Evolutionary conservation across 257 asterid genomes (phyloP), one percentile per base, ranked within the genome.

Genomic region (Scutellaria galericulata): DNA sequence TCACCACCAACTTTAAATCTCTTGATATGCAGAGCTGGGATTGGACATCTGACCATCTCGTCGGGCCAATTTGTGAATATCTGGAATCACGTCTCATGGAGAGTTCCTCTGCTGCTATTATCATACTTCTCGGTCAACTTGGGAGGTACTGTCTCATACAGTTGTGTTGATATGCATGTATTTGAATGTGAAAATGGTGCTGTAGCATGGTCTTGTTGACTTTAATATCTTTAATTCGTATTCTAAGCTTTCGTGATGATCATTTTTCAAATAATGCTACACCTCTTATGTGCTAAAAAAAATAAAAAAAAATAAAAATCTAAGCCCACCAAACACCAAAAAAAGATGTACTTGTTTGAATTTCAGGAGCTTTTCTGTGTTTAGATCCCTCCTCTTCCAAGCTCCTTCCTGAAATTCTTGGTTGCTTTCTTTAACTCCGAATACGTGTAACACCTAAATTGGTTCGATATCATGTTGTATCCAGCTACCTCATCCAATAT

Each of bases 81-180:
- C 58, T 83, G 83, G 95, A 88, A 66, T 78, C 88, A 6, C 76
- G 65, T 80, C 73, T 71, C 22, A 47, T 68, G 74, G 93, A 85
- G 73, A 66, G 78, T 53, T 72, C 79, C 40, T 82, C 86, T 68
- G 80, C 83, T 67, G 95, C 93, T 66, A 62, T 84, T 60, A 9
- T 83, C 74, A 47, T 84, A 68, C 93, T 89, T 72, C 86, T 91
- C 57, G 96, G 96, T 64, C 96, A 89, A 81, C 86, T 94, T 69
- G 99, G 97, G 70, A 94, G 97, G 99, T 94, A 86, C 13, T 48
- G 35, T 42, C 42, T 58, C 64, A 11, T 35, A 46, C n/a, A n/a
- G 14, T 42, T 53, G 35, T 61, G 12, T 64, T 13, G 35, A 31
- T 35, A 64, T 59, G 22, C 8, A 14, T 44, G 8, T n/a, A 31